phyloP scores from a whole-genome alignment of 2,329 filamentous ascomycete species.

The Ceratocystiopsis sp. region DNA sequence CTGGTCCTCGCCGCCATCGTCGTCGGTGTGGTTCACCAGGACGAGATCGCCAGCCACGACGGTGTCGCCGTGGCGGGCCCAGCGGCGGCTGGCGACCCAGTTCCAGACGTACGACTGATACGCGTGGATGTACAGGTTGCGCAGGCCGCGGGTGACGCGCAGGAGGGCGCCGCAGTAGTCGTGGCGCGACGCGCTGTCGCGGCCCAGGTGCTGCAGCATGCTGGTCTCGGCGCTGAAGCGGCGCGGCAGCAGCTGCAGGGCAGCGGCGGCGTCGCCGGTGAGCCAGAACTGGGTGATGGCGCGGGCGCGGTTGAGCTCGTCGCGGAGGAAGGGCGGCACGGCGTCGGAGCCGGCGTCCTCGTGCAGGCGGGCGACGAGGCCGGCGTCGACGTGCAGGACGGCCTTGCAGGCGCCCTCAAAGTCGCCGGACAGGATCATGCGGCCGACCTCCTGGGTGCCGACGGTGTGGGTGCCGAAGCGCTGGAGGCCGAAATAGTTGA shows the following conservation, averaged over 20 bases:
- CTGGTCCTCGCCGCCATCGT: constrained; percentile 44
- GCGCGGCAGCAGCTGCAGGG: constrained; percentile 52
- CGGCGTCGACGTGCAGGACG: constrained; percentile 56
- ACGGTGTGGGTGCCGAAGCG: constrained; percentile 80
- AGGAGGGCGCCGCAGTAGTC: constrained; percentile 73
- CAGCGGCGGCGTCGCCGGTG: constrained; percentile 38
- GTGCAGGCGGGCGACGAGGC: constrained; percentile 24
- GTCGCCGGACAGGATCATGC: constrained; percentile 66
- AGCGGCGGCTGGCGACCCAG: constrained; percentile 62
- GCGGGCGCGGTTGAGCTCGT: constrained; percentile 63
- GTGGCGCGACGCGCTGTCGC: constrained; percentile 29
- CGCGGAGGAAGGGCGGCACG: constrained; percentile 35
- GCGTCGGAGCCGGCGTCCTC: too few relatives aligned
- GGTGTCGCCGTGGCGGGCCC: constrained; percentile 52
- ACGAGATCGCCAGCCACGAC: constrained; percentile 80
- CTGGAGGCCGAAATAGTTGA: constrained; percentile 98
- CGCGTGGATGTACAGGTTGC: constrained; percentile 91
- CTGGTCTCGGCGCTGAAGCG: constrained; percentile 67
- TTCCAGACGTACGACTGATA: constrained; percentile 97
- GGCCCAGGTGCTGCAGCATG: constrained; percentile 60
- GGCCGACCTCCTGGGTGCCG: constrained; percentile 71
- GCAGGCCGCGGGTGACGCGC: constrained; percentile 62
- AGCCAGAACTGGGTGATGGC: constrained; percentile 61
- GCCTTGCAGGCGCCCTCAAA: constrained; percentile 65
- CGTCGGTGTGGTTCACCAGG: constrained; percentile 30